These are phyloP conservation scores for Schizopora paradoxa DNA, from an alignment of 1,284 basidiomycete genomes.

Conservation along the genomic window DNA sequence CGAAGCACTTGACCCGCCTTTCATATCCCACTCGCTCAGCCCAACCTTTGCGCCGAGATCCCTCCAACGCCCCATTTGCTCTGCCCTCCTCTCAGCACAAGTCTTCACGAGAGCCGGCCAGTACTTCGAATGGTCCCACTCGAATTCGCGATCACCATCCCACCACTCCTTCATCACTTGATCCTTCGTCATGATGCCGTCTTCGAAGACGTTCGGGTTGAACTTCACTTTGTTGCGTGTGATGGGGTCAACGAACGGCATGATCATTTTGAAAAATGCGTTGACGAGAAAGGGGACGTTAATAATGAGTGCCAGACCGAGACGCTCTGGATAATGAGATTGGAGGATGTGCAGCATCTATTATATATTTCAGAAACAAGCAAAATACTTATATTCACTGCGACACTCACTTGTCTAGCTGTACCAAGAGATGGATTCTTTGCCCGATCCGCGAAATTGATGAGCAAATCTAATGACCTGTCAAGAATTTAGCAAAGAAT, in stretches of 20 bases:
- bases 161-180: slow-evolving; percentile 56
- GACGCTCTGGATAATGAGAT: slow-evolving; percentile 88
- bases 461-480: slow-evolving; percentile 69
- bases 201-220: slow-evolving; percentile 45
- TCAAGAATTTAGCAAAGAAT: too few relatives aligned
- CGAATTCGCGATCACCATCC: slow-evolving; percentile 56
- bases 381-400: neutral
- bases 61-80: slow-evolving; percentile 57
- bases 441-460: slow-evolving; percentile 77
- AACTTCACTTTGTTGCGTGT: slow-evolving; percentile 71
- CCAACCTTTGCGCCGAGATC: slow-evolving; percentile 60
- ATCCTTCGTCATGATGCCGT: slow-evolving; percentile 53
- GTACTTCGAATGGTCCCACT: slow-evolving; percentile 69
- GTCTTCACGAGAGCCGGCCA: slow-evolving; percentile 62
- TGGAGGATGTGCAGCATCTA: slow-evolving; percentile 73
- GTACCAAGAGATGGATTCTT: slow-evolving; percentile 69
- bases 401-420: slow-evolving; percentile 41
- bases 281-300: slow-evolving; percentile 81
- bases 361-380: neutral
- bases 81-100: slow-evolving; percentile 44
- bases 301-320: slow-evolving; percentile 78
- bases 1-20: slow-evolving; percentile 26
- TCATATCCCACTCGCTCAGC: slow-evolving; percentile 68
- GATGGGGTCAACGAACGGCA: slow-evolving; percentile 74
- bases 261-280: slow-evolving; percentile 79